phyloP scores from a whole-genome alignment of 2,329 filamentous ascomycete genomes.

The Hyphodiscus sp. region DNA sequence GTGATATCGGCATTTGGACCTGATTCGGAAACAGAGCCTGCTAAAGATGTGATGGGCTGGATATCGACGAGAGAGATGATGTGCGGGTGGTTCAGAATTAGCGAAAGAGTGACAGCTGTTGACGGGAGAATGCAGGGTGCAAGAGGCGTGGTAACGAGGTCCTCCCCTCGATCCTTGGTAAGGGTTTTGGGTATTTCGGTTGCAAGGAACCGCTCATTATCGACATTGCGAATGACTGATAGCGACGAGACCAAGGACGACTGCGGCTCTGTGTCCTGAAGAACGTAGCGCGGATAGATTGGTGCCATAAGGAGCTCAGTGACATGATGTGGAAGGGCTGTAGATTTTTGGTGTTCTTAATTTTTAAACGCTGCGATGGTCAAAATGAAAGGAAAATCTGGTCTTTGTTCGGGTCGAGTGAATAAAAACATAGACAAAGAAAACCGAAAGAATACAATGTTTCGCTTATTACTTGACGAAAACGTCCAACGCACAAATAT shows the following conservation, averaged over 20 bases:
- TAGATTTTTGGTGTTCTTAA: neutral
- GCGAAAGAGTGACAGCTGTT: constrained; percentile 17
- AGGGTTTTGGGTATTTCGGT: neutral
- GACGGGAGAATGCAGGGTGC: constrained; percentile 19
- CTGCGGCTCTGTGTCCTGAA: neutral
- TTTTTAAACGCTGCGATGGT: too few species aligned
- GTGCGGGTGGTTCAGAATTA: constrained; percentile 28
- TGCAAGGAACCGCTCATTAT: neutral
- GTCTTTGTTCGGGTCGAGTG: neutral
- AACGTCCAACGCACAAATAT: neutral
- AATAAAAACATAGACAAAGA: neutral
- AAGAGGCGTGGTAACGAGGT: constrained; percentile 10
- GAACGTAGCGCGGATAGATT: neutral
- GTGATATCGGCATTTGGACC: constrained; percentile 28
- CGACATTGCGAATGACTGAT: neutral
- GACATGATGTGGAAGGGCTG: neutral
- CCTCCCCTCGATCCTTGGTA: neutral
- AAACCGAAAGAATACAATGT: neutral
- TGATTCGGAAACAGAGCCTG: constrained; percentile 4
- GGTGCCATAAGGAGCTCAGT: neutral
- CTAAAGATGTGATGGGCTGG: constrained; percentile 10
- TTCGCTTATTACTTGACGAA: neutral
- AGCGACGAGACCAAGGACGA: neutral
- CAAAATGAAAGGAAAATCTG: neutral
- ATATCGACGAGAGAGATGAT: constrained; percentile 27